Base-by-base conservation (phyloP, 2,329 filamentous ascomycete species). In the Leptodontidium sp. region DNA sequence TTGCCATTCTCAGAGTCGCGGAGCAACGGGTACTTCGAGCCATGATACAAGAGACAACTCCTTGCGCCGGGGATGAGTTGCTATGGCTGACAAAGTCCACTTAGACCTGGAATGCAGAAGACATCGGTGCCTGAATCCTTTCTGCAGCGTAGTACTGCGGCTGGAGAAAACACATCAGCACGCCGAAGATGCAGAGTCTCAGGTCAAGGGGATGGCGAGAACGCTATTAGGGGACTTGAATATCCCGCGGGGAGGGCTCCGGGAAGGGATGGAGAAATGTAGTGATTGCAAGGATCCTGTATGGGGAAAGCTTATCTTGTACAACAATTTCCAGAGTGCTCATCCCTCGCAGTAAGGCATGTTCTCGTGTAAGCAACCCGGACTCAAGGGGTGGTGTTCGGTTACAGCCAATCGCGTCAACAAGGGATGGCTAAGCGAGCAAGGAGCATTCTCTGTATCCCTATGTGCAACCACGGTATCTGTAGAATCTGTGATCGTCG, bases 1-100 rank as follows among this genome's bases (percentile, higher is more conserved):
- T 61, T 71, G 57, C 67, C 69, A 76, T 77, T 75, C 73, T 70
- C 72, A 73, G 70, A 68, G 66, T 63, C 66, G 64, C 65, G 64
- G 71, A 73, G 69, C 70, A 74, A 73, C 72, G 61, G 66, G 67
- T 53, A 71, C 55, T 70, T 70, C 71, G 70, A 73, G 71, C 72
- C 68, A 68, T 40, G 59, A 62, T 62, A 62, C 59, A 62, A 35
- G 45, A 35, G 50, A 40, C 61, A 59, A 61, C 65, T 72, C 73
- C 72, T 75, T 74, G 59, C 72, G 65, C 67, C 55, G 64, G 66
- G 29, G 59, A 68, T 68, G 63, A 52, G 69, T 69, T 69, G 68
- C 66, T 47, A 69, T 70, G 67, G 67, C 66, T 55, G 29, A 68
- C 47, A 40, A 66, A 49, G 49, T 24, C 47, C 47, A 17, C 17